Evolutionary conservation across 2,329 filamentous ascomycete species (phyloP).

Genomic region (Capronia americana): DNA sequence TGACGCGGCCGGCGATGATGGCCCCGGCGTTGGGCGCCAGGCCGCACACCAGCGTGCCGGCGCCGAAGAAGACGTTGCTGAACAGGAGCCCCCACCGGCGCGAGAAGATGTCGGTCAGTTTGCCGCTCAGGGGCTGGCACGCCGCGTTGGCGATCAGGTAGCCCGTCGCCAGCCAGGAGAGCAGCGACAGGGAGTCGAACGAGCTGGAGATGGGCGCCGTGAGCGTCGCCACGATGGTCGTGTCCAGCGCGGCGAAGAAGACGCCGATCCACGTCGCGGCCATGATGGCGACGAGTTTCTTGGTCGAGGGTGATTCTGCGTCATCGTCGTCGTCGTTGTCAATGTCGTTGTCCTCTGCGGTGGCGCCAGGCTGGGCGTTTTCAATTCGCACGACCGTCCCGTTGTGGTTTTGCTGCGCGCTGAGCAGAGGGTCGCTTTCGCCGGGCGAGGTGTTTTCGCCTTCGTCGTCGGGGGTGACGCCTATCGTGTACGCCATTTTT

Average conservation of each 20-base stretch:
- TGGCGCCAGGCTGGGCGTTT: neutral
- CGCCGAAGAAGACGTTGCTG: slow-evolving; percentile 79
- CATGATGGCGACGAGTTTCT: slow-evolving; percentile 57
- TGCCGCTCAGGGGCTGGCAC: slow-evolving; percentile 82
- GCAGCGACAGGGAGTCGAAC: slow-evolving; percentile 78
- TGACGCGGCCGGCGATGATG: slow-evolving; percentile 78
- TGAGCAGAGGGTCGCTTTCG: slow-evolving; percentile 35
- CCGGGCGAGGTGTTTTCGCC: slow-evolving; percentile 6
- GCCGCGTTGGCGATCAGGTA: slow-evolving; percentile 90
- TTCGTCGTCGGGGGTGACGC: neutral
- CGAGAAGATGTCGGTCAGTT: slow-evolving; percentile 87
- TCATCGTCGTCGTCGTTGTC: slow-evolving; percentile 27
- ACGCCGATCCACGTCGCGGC: slow-evolving; percentile 60
- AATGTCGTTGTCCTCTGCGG: neutral
- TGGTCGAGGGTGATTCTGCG: slow-evolving; percentile 55
- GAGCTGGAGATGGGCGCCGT: slow-evolving; percentile 82
- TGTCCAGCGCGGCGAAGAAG: slow-evolving; percentile 69
- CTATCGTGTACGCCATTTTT: slow-evolving; percentile 16
- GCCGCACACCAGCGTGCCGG: slow-evolving; percentile 82
- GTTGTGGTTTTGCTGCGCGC: slow-evolving; percentile 8
- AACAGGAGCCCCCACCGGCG: slow-evolving; percentile 78
- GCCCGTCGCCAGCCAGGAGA: slow-evolving; percentile 87
- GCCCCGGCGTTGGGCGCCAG: slow-evolving; percentile 68
- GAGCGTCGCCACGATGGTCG: slow-evolving; percentile 84
- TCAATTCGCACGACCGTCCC: neutral